Percentiles rank a stretch among this genome's conserved stretches.
These are phyloP conservation scores for Suillus variegatus DNA, from an alignment of 768 basidiomycete genomes.

Conservation along the genomic window DNA sequence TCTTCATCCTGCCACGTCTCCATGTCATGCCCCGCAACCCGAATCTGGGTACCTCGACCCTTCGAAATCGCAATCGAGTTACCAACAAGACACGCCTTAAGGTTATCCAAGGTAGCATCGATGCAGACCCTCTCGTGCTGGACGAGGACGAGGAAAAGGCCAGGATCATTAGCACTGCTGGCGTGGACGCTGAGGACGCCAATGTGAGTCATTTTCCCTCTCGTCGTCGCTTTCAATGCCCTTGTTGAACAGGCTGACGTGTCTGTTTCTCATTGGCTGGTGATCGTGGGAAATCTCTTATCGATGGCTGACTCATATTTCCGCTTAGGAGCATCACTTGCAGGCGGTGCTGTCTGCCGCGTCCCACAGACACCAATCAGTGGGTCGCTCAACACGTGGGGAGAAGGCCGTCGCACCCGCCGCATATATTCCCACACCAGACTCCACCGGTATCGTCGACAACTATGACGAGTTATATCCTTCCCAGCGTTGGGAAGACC, in stretches of 20 bases:
- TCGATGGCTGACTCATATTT: constrained; percentile 55
- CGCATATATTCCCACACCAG: constrained; percentile 91
- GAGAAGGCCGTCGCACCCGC: constrained; percentile 44
- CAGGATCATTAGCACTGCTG: constrained; percentile 76
- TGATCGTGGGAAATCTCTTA: constrained; percentile 44
- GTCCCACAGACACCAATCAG: constrained; percentile 46
- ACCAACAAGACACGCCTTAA: constrained; percentile 91
- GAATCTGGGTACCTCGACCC: constrained; percentile 73
- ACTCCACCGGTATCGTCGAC: constrained; percentile 77
- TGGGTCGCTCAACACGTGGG: constrained; percentile 36
- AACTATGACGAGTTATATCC: constrained; percentile 82
- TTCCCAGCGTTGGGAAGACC: constrained; percentile 69
- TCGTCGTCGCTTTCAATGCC: constrained; percentile 36
- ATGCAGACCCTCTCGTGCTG: constrained; percentile 75
- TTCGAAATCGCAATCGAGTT: constrained; percentile 86
- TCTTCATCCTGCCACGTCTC: constrained; percentile 44
- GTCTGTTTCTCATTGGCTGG: constrained; percentile 49
- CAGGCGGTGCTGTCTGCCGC: constrained; percentile 60
- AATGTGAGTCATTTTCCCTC: constrained; percentile 67
- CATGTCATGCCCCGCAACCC: constrained; percentile 89
- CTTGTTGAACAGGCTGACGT: constrained; percentile 46
- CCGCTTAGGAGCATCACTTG: constrained; percentile 54
- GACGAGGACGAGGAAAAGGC: constrained; percentile 89
- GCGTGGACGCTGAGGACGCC: constrained; percentile 91
- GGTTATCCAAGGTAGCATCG: constrained; percentile 79